These are phyloP conservation scores for Gryganskiella cystojenkinii DNA, from an alignment of 192 early-diverging fungal species.

Conservation along the genomic window DNA sequence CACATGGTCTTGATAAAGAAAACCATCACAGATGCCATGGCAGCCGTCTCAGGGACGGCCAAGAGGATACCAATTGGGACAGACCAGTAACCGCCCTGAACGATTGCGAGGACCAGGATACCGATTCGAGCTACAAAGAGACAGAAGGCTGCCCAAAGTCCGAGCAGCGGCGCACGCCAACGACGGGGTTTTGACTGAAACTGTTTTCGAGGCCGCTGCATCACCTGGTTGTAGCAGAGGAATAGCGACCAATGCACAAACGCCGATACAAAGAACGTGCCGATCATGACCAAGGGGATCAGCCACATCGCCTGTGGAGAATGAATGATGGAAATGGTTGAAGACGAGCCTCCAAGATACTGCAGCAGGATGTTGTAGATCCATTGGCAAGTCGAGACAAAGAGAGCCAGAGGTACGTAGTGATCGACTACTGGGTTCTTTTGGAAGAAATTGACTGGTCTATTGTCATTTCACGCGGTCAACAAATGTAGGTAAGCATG, in stretches of 20 bases:
- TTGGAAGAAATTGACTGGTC: constrained; percentile 53
- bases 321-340: constrained; percentile 18
- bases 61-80: constrained; percentile 34
- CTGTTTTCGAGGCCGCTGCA: constrained; percentile 24
- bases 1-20: constrained; percentile 51
- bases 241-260: constrained; percentile 49
- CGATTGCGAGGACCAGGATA: constrained; percentile 13
- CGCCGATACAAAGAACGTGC: constrained; percentile 41
- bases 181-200: constrained; percentile 4
- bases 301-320: constrained; percentile 44
- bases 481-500: background rate
- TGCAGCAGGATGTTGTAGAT: constrained; percentile 48
- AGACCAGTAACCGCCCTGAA: constrained; percentile 43
- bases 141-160: constrained; percentile 40
- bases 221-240: constrained; percentile 47
- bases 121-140: constrained; percentile 19
- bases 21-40: constrained; percentile 23
- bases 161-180: constrained; percentile 43
- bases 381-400: constrained; percentile 53
- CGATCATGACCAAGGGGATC: constrained; percentile 41
- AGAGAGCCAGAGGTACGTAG: constrained; percentile 45
- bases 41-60: constrained; percentile 40
- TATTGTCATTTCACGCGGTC: constrained; percentile 11
- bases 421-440: constrained; percentile 51
- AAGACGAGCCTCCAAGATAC: constrained; percentile 38